Conservation (phyloP, 305 asterid genomes). For the Petunia hybrid region DNA sequence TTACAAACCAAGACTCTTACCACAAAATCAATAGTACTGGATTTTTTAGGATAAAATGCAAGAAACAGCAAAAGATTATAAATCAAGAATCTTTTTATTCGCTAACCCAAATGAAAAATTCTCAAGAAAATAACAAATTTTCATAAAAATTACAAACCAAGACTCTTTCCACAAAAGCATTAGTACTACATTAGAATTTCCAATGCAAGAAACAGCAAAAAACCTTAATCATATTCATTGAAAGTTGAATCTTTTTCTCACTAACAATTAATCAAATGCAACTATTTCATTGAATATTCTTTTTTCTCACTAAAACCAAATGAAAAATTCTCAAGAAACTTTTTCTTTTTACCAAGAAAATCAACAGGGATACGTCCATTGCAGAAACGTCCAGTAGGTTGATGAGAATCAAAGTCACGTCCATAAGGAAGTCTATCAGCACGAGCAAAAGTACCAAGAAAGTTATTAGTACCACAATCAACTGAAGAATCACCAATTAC, state of each 20-base stretch:
- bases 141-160: not conserved
- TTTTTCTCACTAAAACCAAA: not conserved
- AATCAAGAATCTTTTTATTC: no score
- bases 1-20: no score
- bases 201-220: not conserved
- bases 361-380: slow-evolving; percentile 96
- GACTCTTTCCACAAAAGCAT: not conserved
- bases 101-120: no score
- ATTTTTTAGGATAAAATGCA: no score
- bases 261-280: not conserved
- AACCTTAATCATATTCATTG: not conserved
- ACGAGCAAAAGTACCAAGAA: slow-evolving; percentile 87
- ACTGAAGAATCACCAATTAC: slow-evolving; percentile 95
- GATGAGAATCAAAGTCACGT: slow-evolving; percentile 85
- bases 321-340: not conserved
- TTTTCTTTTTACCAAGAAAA: slow-evolving; percentile 64
- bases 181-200: not conserved
- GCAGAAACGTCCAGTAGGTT: slow-evolving; percentile 91
- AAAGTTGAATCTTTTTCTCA: not conserved
- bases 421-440: slow-evolving; percentile 95
- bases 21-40: no score
- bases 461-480: slow-evolving; percentile 92
- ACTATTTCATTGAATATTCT: not conserved
- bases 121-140: no score
- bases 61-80: not conserved